Evolutionary conservation across 441 rosid genomes (phyloP), one percentile per base, ranked within the genome.

Genomic region (Arabidopsis lyrata): DNA sequence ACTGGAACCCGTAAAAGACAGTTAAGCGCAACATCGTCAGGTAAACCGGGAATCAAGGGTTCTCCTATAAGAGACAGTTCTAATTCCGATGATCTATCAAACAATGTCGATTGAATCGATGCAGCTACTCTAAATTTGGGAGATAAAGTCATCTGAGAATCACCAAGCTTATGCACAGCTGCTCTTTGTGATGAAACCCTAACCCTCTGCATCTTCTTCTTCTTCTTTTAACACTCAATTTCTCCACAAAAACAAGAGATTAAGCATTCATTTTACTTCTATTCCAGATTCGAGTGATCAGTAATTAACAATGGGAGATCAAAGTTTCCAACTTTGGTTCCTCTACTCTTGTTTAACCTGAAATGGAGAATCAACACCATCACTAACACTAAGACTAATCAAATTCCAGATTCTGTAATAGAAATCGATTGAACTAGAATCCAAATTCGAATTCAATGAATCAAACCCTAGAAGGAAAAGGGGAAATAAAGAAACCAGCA

Each of bases 1-100:
- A 91, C 86, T 10, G 98, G 96, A 63, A 91, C 78, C 20, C 97
- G 86, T 16, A 93, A 87, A 52, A 91, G 95, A 61, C 97, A 91
- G 70, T 86, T 85, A 16, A 87, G 83, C 2, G 98, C 89, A 53
- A 91, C 80, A 80, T 93, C 98, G 73, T 91, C 98, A 2, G 97
- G 98, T 73, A 93, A 95, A 45, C 97, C 96, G 0, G 97, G 97
- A 58, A 93, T 82, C 10, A 91, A 71, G n/a, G 93, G 90, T 41
- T 89, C 93, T 7, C 81, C 76, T 53, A 55, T 78, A 12, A 88
- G 83, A 42, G 87, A 86, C 56, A 65, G 47, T 63, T 91, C 97
- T 39, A 78, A 44, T 49, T 89, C 90, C 0, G 77, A 72, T 10
- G 94, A 77, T 50, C 84, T 78, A 65, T 77, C 82, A 15, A 86